Percentiles rank a stretch among this genome's conserved stretches.
Conservation (phyloP, 305 asterid species). For the Fraxinus dipetala region DNA sequence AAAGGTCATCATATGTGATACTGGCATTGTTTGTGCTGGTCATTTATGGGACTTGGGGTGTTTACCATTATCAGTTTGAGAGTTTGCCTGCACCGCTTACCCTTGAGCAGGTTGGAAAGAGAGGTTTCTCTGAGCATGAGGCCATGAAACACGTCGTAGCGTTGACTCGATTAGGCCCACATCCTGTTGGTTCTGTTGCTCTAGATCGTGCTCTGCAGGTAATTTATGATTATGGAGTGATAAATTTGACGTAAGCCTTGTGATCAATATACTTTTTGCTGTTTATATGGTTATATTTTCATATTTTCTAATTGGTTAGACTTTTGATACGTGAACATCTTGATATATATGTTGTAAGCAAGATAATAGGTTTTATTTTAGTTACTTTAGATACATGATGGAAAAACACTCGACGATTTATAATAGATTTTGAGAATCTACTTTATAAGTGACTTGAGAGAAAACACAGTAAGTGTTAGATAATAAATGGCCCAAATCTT, state of each 20-base stretch:
- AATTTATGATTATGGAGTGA: conserved; percentile 8
- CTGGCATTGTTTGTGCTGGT: conserved; percentile 60
- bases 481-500: background rate
- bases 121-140: conserved; percentile 89
- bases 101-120: conserved; percentile 71
- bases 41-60: conserved; percentile 67
- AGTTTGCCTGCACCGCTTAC: conserved; percentile 55
- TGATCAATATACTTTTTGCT: background rate
- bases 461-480: background rate
- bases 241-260: background rate
- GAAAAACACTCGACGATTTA: background rate
- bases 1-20: conserved; percentile 63
- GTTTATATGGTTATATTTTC: background rate
- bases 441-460: background rate
- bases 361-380: background rate
- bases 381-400: background rate
- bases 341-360: conserved; percentile 10
- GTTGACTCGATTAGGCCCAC: conserved; percentile 79
- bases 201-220: conserved; percentile 74
- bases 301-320: background rate
- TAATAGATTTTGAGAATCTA: background rate
- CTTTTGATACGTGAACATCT: background rate
- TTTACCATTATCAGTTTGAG: conserved; percentile 72
- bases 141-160: conserved; percentile 78
- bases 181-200: conserved; percentile 80